Percentiles rank a stretch among this genome's conserved stretches.
Conservation (phyloP, 2,329 filamentous ascomycete species). For the Sporothrix globosa region DNA sequence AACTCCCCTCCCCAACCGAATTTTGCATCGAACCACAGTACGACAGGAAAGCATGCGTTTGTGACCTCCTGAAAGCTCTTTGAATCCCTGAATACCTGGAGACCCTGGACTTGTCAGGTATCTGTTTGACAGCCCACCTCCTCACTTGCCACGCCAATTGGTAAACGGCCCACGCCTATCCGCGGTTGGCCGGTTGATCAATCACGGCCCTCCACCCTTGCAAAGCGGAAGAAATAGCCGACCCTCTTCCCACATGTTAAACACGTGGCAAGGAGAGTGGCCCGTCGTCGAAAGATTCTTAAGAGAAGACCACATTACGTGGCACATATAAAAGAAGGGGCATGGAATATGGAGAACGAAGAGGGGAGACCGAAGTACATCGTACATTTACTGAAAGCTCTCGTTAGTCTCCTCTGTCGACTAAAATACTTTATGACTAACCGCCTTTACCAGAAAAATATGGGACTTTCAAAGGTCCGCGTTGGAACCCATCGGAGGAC, state of each 20-base stretch:
- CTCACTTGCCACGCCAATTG: background rate
- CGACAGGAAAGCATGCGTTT: background rate
- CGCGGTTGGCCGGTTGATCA: constrained; percentile 4
- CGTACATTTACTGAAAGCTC: no score
- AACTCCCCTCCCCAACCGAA: background rate
- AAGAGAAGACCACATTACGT: no score
- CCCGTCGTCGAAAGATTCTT: background rate
- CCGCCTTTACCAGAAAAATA: background rate
- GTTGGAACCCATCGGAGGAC: no score
- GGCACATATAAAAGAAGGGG: no score
- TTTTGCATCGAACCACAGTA: background rate
- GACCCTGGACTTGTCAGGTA: background rate
- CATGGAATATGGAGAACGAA: no score
- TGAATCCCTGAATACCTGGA: no score
- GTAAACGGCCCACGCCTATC: background rate
- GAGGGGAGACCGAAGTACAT: no score
- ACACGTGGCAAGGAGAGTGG: constrained; percentile 30
- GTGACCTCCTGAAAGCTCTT: background rate
- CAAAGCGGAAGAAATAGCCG: constrained; percentile 28
- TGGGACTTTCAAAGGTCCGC: background rate
- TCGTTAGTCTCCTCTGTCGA: no score
- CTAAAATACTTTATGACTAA: background rate
- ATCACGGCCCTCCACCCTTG: constrained; percentile 17
- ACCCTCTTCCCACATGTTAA: constrained; percentile 28
- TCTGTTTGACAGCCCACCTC: background rate